Evolutionary conservation across 345 rosid genomes (phyloP), one percentile per base, ranked within the genome.

Genomic region (Rhizophora apiculata): DNA sequence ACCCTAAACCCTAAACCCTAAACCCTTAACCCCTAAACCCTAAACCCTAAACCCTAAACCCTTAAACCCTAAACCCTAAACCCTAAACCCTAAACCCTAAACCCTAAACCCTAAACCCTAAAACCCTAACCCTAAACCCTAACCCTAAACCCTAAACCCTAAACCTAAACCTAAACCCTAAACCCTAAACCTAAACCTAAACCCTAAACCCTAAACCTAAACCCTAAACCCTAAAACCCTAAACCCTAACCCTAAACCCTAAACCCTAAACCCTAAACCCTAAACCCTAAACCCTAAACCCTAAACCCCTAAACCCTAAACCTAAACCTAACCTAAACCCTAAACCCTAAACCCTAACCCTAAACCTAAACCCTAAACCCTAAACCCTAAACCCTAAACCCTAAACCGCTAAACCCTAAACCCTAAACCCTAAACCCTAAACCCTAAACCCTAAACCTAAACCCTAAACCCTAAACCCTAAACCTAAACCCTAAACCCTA

Each of bases 381-480:
- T 24, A 24, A 57, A 57, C 24, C 63, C 64, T 30, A 43, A 70
- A 70, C 60, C 67, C 72, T 68, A 68, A 67, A 67, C 77, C 77
- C 77, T 62, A 52, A 74, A 61, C 77, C 77, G n/a, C 72, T 65
- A 74, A 74, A 73, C 67, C 77, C 77, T 52, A 60, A 69, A 69
- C 59, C 73, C 73, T 20, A 58, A 74, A 31, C 67, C 72, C 77
- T 53, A 67, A 68, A 68, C 72, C 77, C 77, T 52, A 68, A 74
- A 61, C 72, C 77, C 77, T 59, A 65, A 73, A 61, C 68, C 72
- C 67, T 24, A 24, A 24, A 24, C 77, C 77, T 59, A 65, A 73
- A 61, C 68, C 72, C 67, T 24, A 24, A 24, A 24, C 30, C 77
- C 67, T 67, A 67, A 67, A 48, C 72, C n/a, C n/a, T n/a, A n/a